Percentiles rank a stretch among this genome's conserved stretches.
Evolutionary conservation across 2,329 filamentous ascomycete species (phyloP).

Genomic region (Dothideomycetes sp.): DNA sequence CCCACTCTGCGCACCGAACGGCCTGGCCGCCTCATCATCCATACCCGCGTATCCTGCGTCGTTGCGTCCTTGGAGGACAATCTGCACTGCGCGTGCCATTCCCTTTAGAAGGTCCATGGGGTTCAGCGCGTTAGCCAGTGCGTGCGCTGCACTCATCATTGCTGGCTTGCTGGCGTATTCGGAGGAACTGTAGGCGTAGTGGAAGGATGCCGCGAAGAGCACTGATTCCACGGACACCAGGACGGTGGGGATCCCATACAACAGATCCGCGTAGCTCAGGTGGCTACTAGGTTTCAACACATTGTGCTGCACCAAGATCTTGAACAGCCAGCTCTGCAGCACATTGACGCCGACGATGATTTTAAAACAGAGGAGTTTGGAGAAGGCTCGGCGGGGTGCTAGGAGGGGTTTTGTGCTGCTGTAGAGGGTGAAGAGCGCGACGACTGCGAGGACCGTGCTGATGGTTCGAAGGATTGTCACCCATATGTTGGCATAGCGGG

Average conservation of each 20-base stretch:
- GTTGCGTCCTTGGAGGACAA: no score
- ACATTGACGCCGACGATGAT: constrained; percentile 18
- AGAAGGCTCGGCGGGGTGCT: constrained; percentile 12
- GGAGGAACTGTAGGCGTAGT: constrained; percentile 16
- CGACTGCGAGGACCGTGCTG: constrained; percentile 14
- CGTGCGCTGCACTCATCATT: constrained; percentile 3
- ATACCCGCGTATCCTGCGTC: no score
- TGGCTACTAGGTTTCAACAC: constrained; percentile 13
- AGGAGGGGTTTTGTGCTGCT: constrained; percentile 13
- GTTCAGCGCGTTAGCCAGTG: constrained; percentile 19
- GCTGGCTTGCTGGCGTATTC: constrained; percentile 11
- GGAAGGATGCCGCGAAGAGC: constrained; percentile 16
- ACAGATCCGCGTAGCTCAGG: constrained; percentile 16
- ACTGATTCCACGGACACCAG: constrained; percentile 17
- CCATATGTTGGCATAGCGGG: constrained; percentile 15
- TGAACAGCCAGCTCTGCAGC: constrained; percentile 17
- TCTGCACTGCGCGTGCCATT: background rate
- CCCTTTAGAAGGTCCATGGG: constrained; percentile 13
- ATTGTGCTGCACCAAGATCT: constrained; percentile 14
- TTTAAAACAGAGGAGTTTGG: constrained; percentile 20
- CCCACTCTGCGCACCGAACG: no score
- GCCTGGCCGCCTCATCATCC: no score
- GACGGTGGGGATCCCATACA: constrained; percentile 15
- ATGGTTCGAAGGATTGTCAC: constrained; percentile 12
- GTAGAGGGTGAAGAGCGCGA: constrained; percentile 16